Evolutionary conservation across 345 rosid species (phyloP), one percentile per base, ranked within the genome.

Genomic region (Bretschneidera sinensis): DNA sequence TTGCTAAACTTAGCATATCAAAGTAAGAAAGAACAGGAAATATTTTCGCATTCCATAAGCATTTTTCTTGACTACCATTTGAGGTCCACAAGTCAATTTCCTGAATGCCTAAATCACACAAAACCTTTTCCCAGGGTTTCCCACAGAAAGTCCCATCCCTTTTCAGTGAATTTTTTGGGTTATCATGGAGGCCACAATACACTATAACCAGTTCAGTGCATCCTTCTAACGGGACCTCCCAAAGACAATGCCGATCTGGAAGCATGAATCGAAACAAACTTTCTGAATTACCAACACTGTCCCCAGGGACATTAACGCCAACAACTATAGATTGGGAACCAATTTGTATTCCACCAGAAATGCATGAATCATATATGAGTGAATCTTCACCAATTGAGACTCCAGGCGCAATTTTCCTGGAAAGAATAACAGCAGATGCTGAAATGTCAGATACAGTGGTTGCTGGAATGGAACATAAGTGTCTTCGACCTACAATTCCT

Each of bases 341-440:
- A 24, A 94, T 83, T 72, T 90, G 96, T 62, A 86, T 76, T 71
- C 94, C 81, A 50, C 82, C 71, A 34, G 89, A 83, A 21, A 94
- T 79, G 48, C 69, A 74, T 0, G 95, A 88, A 69, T 84, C 92
- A 66, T 94, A 87, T 76, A 94, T 78, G 59, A 94, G 90, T 55
- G 97, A 86, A 79, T 94, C 97, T 71, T 94, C 97, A 58, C 95
- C 97, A 71, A 90, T 78, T 11, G 99, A 90, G 54, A 85, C 91
- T 51, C 95, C 88, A 15, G 91, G 81, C 22, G 83, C 87, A 69
- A 90, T 84, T 79, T 88, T 81, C 79, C 99, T 83, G 9, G 96
- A 90, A 71, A 94, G 83, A 64, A 94, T 71, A 62, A 84, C 86
- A 54, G 89, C 83, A 75, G 99, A 90, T 25, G 89, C 91, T 56